A percentile compares a stretch with the other conserved stretches of the same genome.
Conservation (phyloP, 345 rosid species). For the Geranium brycei region DNA sequence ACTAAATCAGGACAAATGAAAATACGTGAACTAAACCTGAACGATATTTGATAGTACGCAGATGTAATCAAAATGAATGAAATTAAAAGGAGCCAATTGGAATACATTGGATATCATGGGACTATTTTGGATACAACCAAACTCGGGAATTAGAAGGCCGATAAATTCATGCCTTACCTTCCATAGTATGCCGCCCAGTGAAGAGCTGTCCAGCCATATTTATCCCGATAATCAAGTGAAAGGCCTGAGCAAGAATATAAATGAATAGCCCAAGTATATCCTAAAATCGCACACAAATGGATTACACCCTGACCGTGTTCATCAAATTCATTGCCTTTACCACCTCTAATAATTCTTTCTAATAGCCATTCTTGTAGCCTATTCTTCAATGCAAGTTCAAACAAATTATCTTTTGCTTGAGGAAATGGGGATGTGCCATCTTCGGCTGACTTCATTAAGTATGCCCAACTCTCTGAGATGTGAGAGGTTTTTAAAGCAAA, state of each 20-base stretch:
- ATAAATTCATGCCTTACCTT: slow-evolving; percentile 28
- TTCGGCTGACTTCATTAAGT: slow-evolving; percentile 48
- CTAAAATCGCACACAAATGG: slow-evolving; percentile 82
- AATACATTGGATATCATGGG: too few relatives aligned
- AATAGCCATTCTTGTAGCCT: slow-evolving; percentile 72
- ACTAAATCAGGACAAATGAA: too few relatives aligned
- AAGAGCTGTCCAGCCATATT: slow-evolving; percentile 93
- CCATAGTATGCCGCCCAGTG: slow-evolving; percentile 96
- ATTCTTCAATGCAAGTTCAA: slow-evolving; percentile 63
- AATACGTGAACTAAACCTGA: too few relatives aligned
- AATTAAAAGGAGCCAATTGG: too few relatives aligned
- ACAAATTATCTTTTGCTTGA: slow-evolving; percentile 53
- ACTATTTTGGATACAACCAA: neutral
- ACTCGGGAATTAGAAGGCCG: neutral
- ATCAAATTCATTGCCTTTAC: slow-evolving; percentile 49
- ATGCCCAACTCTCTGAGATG: slow-evolving; percentile 53
- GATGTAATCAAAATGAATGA: too few relatives aligned
- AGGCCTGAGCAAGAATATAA: slow-evolving; percentile 64
- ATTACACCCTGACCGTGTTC: slow-evolving; percentile 71
- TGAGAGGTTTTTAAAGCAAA: slow-evolving; percentile 36
- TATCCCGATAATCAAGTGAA: slow-evolving; percentile 77
- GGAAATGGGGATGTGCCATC: slow-evolving; percentile 29
- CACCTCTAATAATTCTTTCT: slow-evolving; percentile 63
- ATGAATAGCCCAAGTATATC: slow-evolving; percentile 73
- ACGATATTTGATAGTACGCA: too few relatives aligned